Evolutionary conservation across 345 rosid species (phyloP), one percentile per base, ranked within the genome.

Genomic region (Geranium brycei): DNA sequence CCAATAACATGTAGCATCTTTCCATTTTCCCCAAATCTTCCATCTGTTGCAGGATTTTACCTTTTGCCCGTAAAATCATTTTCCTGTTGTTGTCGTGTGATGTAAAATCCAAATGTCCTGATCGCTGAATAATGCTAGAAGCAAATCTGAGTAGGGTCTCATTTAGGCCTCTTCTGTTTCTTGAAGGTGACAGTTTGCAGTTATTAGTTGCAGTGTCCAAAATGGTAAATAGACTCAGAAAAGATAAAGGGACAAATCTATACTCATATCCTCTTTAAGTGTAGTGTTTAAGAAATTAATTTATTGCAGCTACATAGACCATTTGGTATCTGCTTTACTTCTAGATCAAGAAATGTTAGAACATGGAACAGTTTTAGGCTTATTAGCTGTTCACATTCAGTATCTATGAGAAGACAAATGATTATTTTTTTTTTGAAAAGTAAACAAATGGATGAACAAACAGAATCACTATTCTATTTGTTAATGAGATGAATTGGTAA

Each of bases 191-290:
- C 53, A 7, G 15, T 47, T 8, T 7, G 15, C 12, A 47, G 13
- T 47, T 13, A 6, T 60, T 12, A 38, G 69, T 17, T 31, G 68
- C n/a, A 35, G 10, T 57, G 60, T 60, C 74, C 14, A 10, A 62
- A 61, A 14, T 19, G 28, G 47, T 28, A 31, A 6, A 47, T 47
- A 47, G 14, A 47, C 53, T 47, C 53, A 7, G 11, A 47, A 13
- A 13, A 11, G 15, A 6, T 10, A 5, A 47, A 47, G 15, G 53
- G 53, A 13, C 53, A 47, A 47, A 47, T 47, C 53, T 47, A 5
- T 10, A 5, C 47, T 38, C 47, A 38, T 38, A 38, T 38, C 11
- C 47, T 38, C 28, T 23, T 23, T 23, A 23, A 23, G 28, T 1
- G 47, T 38, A 47, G 13, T 47, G 15, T 47, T 47, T 23, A 23